phyloP scores from a whole-genome alignment of 176 grass and related monocot species.

The Dactylis glomerata region DNA sequence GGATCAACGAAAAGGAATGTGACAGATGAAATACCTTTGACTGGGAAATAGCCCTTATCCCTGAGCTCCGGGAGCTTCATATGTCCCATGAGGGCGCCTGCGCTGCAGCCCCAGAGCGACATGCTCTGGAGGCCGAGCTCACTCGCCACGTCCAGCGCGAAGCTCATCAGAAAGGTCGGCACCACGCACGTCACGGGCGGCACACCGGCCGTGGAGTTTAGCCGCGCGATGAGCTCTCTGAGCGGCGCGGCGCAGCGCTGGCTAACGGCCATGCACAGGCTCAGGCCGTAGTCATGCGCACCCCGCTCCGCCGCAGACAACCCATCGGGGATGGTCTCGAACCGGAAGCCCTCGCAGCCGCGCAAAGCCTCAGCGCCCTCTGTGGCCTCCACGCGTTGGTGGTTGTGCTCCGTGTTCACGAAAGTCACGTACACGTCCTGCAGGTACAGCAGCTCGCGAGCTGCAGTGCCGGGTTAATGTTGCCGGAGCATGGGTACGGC shows the following conservation, averaged over 20 bases:
- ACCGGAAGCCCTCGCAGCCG: not conserved
- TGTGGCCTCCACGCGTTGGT: not conserved
- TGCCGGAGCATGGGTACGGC: constrained; percentile 39
- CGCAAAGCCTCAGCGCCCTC: not conserved
- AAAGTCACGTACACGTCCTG: constrained; percentile 50
- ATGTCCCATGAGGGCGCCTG: too few relatives aligned
- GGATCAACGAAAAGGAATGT: too few relatives aligned
- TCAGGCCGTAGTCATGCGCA: not conserved
- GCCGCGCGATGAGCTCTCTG: not conserved
- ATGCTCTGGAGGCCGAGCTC: not conserved
- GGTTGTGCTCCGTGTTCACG: constrained; percentile 56
- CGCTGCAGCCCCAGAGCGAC: too few relatives aligned
- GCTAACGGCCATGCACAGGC: not conserved
- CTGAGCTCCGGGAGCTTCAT: too few relatives aligned
- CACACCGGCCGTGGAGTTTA: not conserved
- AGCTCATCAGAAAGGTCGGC: not conserved
- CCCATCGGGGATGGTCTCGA: constrained; percentile 24
- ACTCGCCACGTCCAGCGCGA: not conserved
- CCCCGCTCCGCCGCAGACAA: not conserved
- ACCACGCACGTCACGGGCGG: constrained; percentile 16
- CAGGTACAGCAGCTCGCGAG: constrained; percentile 28
- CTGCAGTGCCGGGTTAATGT: constrained; percentile 47
- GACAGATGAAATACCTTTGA: too few relatives aligned
- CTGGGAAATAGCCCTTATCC: too few relatives aligned
- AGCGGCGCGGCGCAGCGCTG: not conserved